A percentile compares a stretch with the other conserved stretches of the same genome.
Evolutionary conservation across 2,329 filamentous ascomycete genomes (phyloP).

Genomic region (Penicillium psychrosexuale): DNA sequence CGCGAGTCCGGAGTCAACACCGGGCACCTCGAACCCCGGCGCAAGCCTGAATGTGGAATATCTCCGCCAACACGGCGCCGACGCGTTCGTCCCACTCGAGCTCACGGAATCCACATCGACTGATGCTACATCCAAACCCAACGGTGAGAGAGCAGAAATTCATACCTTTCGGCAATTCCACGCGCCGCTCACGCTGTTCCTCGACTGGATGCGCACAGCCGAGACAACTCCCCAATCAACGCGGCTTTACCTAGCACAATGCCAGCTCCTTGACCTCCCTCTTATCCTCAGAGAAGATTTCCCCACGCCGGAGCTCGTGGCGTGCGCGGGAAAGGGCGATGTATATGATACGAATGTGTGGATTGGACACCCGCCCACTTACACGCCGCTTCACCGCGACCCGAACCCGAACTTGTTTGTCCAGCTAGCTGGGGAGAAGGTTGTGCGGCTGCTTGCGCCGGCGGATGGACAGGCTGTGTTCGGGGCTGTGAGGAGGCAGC

Average conservation of each 20-base stretch:
- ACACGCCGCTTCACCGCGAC: conserved; percentile 86
- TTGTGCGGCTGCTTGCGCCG: conserved; percentile 68
- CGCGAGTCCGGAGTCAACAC: conserved; percentile 32
- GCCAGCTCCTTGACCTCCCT: conserved; percentile 68
- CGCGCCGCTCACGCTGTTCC: conserved; percentile 59
- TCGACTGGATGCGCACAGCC: conserved; percentile 49
- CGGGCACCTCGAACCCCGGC: conserved; percentile 20
- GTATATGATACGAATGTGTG: conserved; percentile 85
- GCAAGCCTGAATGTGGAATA: conserved; percentile 43
- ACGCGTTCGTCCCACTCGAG: conserved; percentile 58
- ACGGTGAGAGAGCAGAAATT: conserved; percentile 5
- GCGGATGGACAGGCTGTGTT: conserved; percentile 64
- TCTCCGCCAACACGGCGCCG: conserved; percentile 44
- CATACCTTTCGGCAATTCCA: conserved; percentile 47
- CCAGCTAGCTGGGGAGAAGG: conserved; percentile 72
- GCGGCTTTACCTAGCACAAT: conserved; percentile 83
- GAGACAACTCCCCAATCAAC: conserved; percentile 24
- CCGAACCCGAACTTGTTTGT: conserved; percentile 92
- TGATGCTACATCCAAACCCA: neutral
- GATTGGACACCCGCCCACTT: conserved; percentile 82
- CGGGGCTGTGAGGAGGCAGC: conserved; percentile 43
- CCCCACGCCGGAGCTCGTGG: conserved; percentile 63
- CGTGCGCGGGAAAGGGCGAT: conserved; percentile 67
- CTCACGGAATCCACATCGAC: conserved; percentile 39
- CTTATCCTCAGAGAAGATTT: conserved; percentile 60